Evolutionary conservation across 179 eudicot genomes (phyloP).

Genomic region (Camellia oleifera): DNA sequence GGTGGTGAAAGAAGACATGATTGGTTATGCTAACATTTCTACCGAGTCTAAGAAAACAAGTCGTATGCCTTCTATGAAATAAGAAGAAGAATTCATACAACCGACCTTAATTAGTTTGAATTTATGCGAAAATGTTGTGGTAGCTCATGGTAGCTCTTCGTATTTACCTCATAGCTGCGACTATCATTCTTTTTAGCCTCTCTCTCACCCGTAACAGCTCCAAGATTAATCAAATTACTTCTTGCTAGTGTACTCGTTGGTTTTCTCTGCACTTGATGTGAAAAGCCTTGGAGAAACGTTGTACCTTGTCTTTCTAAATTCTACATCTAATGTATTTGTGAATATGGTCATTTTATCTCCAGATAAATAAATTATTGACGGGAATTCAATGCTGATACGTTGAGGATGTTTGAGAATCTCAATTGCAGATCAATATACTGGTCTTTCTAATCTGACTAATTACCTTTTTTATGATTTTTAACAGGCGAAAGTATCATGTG

Average conservation of each 20-base stretch:
- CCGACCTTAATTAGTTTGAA: no score
- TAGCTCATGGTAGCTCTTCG: no score
- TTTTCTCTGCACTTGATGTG: not conserved
- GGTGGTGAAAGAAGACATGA: no score
- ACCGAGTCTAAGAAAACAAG: no score
- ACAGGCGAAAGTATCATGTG: constrained; percentile 66
- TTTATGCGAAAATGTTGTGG: no score
- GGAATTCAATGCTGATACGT: not conserved
- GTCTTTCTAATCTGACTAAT: not conserved
- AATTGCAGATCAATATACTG: not conserved
- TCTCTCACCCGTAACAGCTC: not conserved
- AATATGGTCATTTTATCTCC: not conserved
- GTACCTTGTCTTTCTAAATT: not conserved
- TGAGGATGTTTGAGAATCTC: not conserved
- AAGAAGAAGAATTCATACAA: no score
- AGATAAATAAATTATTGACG: not conserved
- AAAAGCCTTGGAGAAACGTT: not conserved
- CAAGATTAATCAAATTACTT: no score
- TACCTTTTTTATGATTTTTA: not conserved
- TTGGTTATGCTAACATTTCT: no score
- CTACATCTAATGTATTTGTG: not conserved
- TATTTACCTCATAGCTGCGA: no score
- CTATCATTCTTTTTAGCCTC: not conserved
- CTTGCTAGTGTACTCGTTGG: no score
- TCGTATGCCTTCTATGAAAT: no score